phyloP scores from a whole-genome alignment of 345 rosid genomes.

The Eucalyptus curtisii region DNA sequence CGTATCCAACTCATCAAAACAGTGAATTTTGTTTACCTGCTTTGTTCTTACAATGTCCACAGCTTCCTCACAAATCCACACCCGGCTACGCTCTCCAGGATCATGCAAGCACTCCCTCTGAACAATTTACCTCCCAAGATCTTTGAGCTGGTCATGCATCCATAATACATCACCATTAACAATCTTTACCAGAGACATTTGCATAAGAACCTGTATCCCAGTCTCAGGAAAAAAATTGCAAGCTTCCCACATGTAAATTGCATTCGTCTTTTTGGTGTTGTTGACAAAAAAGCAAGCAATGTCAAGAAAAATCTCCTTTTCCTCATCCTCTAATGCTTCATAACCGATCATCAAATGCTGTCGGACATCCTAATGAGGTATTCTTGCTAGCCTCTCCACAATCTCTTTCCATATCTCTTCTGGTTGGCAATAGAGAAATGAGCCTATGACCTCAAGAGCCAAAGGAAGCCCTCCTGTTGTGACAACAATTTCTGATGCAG shows the following conservation, averaged over 20 bases:
- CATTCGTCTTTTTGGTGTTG: background rate
- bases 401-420: background rate
- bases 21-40: background rate
- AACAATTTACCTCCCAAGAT: background rate
- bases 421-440: background rate
- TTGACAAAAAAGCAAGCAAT: background rate
- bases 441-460: background rate
- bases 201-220: background rate
- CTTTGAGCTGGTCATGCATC: background rate
- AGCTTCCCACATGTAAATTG: background rate
- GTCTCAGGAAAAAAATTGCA: background rate
- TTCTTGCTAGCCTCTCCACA: background rate
- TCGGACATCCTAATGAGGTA: background rate
- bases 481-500: background rate
- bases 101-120: background rate
- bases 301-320: background rate
- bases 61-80: background rate
- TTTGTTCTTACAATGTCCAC: background rate
- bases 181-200: background rate
- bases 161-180: background rate
- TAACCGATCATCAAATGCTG: background rate
- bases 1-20: background rate
- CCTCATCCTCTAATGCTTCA: background rate
- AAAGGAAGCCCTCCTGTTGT: background rate
- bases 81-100: background rate